Evolutionary conservation across 495 filamentous ascomycete species (phyloP), one percentile per base, ranked within the genome.

Genomic region (Penicillium dipodomyicola): DNA sequence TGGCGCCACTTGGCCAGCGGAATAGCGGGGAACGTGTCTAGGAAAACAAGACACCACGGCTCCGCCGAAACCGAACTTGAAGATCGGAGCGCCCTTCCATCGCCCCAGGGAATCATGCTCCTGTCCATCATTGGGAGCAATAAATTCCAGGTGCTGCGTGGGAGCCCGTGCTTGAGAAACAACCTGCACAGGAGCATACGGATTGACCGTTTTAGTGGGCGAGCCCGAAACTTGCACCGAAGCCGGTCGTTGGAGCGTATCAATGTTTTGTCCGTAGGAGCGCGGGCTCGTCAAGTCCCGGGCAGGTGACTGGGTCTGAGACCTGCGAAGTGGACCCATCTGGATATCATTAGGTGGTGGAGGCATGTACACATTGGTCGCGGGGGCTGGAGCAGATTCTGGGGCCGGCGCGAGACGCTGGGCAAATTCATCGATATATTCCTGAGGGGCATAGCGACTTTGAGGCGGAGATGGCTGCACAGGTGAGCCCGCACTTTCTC

Each of bases 31-130:
- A 32, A 93, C 84, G 56, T 95, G 86, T 58, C 87, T 89, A 0
- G 95, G 95, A 63, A 97, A 97, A 62, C 84, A 91, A 5, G 90
- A 89, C 29, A 92, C 81, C 23, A 96, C 72, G 4, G 81, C 81
- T 10, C 95, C 95, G 43, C 91, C 93, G 51, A 96, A 86, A 0
- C 91, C 92, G 84, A 96, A 97, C 4, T 82, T 81, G 63, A 97
- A 84, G 8, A 96, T 82, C 0, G 94, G 95, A 15, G 82, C 80
- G 8, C 94, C 94, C 72, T 88, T 88, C 94, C 94, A 99, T 60
- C 95, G 81, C 60, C 91, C 79, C 4, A 97, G 75, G 15, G 84
- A 82, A 72, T 99, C 94, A 10, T 78, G 66, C 56, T 90, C 84
- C 22, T 88, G 83, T n/a, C 89, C 90, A 72, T 97, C 91, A 7